Conservation (phyloP, 495 filamentous ascomycete species). For the Daldinia vernicosa region DNA sequence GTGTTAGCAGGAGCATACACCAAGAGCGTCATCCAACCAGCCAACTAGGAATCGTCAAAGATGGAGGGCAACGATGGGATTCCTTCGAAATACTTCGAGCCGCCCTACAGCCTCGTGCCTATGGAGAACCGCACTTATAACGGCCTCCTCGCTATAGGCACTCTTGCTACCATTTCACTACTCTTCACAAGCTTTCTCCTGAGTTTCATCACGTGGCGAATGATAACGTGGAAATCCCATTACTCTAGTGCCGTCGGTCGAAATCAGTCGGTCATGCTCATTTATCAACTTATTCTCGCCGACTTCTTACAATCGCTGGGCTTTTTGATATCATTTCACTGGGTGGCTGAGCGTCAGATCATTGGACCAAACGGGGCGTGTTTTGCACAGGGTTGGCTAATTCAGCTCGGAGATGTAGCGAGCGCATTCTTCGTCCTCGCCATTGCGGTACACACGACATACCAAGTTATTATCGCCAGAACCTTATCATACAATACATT, state of each 20-base stretch:
- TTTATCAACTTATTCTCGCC: conserved; percentile 71
- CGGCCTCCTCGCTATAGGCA: conserved; percentile 55
- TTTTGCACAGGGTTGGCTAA: conserved; percentile 68
- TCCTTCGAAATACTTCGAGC: conserved; percentile 24
- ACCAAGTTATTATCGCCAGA: conserved; percentile 59
- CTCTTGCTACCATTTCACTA: conserved; percentile 59
- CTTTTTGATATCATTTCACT: conserved; percentile 67
- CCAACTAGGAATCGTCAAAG: neutral
- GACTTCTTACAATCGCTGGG: conserved; percentile 68
- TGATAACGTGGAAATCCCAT: conserved; percentile 61
- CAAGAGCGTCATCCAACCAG: neutral
- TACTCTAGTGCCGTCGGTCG: conserved; percentile 57
- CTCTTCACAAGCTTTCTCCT: conserved; percentile 55
- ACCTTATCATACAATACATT: conserved; percentile 59
- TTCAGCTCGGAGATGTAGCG: conserved; percentile 69
- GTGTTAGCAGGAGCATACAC: neutral
- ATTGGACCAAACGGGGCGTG: conserved; percentile 61
- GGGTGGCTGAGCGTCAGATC: conserved; percentile 61
- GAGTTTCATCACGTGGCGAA: conserved; percentile 61
- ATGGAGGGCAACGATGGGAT: conserved; percentile 28
- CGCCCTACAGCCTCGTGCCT: conserved; percentile 25
- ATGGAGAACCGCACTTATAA: conserved; percentile 15
- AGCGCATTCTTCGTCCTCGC: conserved; percentile 69
- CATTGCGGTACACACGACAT: conserved; percentile 68
- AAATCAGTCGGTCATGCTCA: conserved; percentile 72